A percentile compares a stretch with the other conserved stretches of the same genome.
phyloP scores from a whole-genome alignment of 148 eudicot genomes.

The Talinum fruticosum region DNA sequence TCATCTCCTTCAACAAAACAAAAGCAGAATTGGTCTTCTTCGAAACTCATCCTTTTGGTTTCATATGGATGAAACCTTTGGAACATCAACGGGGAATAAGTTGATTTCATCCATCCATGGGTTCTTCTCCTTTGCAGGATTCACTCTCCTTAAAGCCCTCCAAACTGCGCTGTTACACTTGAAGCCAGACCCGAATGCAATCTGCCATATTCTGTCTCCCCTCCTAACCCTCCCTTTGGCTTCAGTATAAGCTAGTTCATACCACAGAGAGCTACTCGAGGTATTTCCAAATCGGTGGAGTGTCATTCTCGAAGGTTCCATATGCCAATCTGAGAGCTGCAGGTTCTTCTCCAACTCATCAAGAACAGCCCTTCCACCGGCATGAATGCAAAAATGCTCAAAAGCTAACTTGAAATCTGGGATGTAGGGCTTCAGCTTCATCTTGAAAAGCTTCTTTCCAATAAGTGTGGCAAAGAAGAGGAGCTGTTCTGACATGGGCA shows the following conservation, averaged over 20 bases:
- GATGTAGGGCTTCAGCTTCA: conserved; percentile 46
- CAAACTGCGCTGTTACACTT: conserved; percentile 53
- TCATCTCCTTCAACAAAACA: neutral
- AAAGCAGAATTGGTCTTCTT: neutral
- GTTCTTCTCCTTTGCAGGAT: conserved; percentile 40
- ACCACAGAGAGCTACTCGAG: conserved; percentile 50
- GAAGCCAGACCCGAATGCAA: conserved; percentile 50
- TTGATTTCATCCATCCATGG: conserved; percentile 57
- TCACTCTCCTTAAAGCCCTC: conserved; percentile 37
- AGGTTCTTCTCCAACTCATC: conserved; percentile 48
- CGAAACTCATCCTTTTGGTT: neutral
- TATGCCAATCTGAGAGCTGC: conserved; percentile 46
- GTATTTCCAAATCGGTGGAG: conserved; percentile 47
- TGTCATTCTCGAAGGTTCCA: conserved; percentile 55
- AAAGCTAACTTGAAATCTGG: conserved; percentile 48
- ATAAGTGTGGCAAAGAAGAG: conserved; percentile 38
- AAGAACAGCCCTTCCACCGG: conserved; percentile 48
- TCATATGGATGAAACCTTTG: conserved; percentile 36
- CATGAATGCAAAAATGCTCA: conserved; percentile 51
- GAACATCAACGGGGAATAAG: conserved; percentile 43
- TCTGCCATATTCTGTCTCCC: conserved; percentile 47
- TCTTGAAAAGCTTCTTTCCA: conserved; percentile 37
- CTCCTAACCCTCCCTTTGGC: conserved; percentile 49
- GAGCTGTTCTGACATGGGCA: conserved; percentile 45
- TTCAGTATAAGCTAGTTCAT: conserved; percentile 45